Base-by-base conservation (phyloP, 805 yeast species). In the Yamadazyma olivae region DNA sequence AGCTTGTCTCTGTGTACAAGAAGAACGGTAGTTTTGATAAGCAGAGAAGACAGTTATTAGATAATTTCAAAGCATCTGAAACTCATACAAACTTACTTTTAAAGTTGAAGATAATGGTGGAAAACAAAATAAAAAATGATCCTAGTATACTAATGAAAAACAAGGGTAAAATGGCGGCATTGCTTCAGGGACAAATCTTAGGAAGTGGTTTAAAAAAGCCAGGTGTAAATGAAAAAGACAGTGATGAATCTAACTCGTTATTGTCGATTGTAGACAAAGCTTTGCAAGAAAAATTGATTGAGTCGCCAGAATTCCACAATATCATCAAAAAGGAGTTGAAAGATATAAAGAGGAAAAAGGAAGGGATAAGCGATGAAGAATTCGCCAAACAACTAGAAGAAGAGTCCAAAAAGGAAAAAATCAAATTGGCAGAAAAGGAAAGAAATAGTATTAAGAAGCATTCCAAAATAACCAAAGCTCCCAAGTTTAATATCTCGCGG, bases 171-270 rank as follows among this genome's bases (percentile, higher is more conserved):
- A 59, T 71, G 49, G 71, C 70, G 0, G 80, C 80, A 0, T 50
- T 75, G 39, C 68, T 75, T 2, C 79, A 75, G 44, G 76, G 79
- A 2, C 72, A 70, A 23, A 64, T 75, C 49, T 50, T 41, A 50
- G 55, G 32, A 57, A 45, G 41, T 27, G 20, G 30, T 7, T 9
- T 8, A 6, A 7, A 14, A 6, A 40, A 43, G 3, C 41, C 43
- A 14, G 46, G 38, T 12, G n/a, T n/a, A n/a, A n/a, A n/a, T n/a
- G n/a, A n/a, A n/a, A n/a, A n/a, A n/a, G 29, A 24, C 9, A 23
- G 10, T 5, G 26, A 20, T 12, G 38, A 27, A 6, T 23, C 44
- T 20, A n/a, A n/a, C n/a, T 39, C 59, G n/a, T 45, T 68, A 14
- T 45, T 68, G 18, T 57, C 61, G 32, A 64, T 67, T 17, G 71